These are phyloP conservation scores for Rosa multiflora DNA, from an alignment of 306 rosid genomes.

Conservation along the genomic window DNA sequence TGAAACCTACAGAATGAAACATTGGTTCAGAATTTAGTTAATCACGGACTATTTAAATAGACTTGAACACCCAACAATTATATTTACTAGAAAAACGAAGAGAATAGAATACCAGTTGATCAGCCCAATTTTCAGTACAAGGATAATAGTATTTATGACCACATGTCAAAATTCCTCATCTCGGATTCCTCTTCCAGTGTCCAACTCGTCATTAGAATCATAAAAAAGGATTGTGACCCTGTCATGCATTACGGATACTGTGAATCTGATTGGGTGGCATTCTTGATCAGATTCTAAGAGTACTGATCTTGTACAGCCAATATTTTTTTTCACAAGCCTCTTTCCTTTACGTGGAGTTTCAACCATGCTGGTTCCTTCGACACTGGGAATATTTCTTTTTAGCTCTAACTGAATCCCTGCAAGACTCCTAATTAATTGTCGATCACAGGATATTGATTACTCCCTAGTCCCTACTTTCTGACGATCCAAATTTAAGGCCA, in stretches of 20 bases:
- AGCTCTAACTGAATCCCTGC: constrained; percentile 39
- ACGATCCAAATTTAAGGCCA: not conserved
- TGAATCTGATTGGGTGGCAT: constrained; percentile 25
- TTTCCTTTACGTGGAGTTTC: constrained; percentile 51
- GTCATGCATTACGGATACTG: constrained; percentile 5
- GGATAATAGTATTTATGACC: constrained; percentile 84
- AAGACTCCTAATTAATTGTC: constrained; percentile 44
- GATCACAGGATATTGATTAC: not conserved
- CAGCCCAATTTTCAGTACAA: constrained; percentile 82
- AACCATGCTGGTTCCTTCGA: constrained; percentile 26
- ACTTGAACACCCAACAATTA: not conserved
- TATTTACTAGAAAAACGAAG: not conserved
- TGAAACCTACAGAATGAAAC: not conserved
- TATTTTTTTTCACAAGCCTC: constrained; percentile 38
- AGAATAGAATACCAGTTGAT: constrained; percentile 50
- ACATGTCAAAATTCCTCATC: constrained; percentile 76
- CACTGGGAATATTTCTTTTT: constrained; percentile 41
- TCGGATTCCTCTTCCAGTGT: constrained; percentile 24
- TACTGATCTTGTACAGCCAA: constrained; percentile 23
- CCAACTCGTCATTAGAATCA: constrained; percentile 36
- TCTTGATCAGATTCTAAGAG: constrained; percentile 39
- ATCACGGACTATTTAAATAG: not conserved
- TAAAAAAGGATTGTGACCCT: constrained; percentile 36
- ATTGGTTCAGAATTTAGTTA: not conserved
- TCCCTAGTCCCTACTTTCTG: not conserved